Evolutionary conservation across 1,284 basidiomycete genomes (phyloP), one percentile per base, ranked within the genome.

Genomic region (Cerrena zonata): DNA sequence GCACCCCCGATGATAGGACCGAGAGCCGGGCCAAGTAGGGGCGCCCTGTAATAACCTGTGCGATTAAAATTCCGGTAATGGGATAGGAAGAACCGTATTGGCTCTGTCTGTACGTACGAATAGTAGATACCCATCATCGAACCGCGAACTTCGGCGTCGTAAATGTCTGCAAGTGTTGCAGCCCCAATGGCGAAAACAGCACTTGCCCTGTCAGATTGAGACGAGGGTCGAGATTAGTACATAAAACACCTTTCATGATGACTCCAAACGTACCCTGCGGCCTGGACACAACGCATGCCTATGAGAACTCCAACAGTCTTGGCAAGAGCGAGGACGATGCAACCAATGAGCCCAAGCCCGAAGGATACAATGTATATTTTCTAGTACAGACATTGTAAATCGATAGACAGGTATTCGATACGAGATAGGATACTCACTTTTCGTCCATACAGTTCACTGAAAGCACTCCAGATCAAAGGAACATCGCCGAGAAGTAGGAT

Each of bases 161-260:
- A 92, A 34, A 92, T 86, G 63, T 92, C 89, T 1, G 86, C 86
- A 4, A 94, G 70, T 5, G 87, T 87, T 5, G 87, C 90, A 0
- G 89, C 89, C 11, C 90, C 91, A 45, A 91, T 80, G 0, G 86
- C 69, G 21, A 91, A 77, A 5, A 90, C 86, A 1, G 89, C 86
- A 45, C 85, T 84, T 2, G 85, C 85, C 21, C 88, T 90, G 47
- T 58, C 56, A 2, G 62, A 13, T 18, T 5, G 24, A 30, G 19
- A 22, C n/a, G n/a, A 41, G 11, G 15, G 19, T 22, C 18, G 39
- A 19, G 19, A 7, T 40, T 22, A 40, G 18, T 40, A 25, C 44
- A 36, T 39, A n/a, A 37, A 39, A 23, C 19, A 47, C 50, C 15
- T 49, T 42, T 24, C 41, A n/a, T 34, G 15, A 34, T 26, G 40